Evolutionary conservation across 495 filamentous ascomycete genomes (phyloP), one percentile per base, ranked within the genome.

Genomic region (Aspergillus nidulans): DNA sequence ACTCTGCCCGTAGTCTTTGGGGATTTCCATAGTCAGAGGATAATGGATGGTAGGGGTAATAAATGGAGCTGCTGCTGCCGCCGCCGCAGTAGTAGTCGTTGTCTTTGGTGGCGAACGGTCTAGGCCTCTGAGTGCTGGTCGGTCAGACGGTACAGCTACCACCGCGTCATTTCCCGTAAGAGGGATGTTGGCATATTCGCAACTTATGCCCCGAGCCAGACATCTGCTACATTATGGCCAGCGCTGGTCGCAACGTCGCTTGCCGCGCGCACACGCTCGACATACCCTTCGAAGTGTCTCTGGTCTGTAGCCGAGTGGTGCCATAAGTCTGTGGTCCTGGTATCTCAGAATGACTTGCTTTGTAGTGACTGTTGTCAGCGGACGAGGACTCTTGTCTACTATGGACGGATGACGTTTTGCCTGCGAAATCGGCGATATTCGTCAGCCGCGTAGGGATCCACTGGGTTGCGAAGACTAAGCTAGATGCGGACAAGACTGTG

Each of bases 201-300:
- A 77, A 39, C 57, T 50, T 25, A 69, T 52, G 0, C 63, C 67
- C 53, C 60, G 67, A 9, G 64, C 64, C 15, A 63, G 16, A 52
- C 75, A 79, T 24, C 76, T 57, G 46, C 46, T 60, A 55, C 76
- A 79, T 18, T 59, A 58, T 6, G 75, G 76, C n/a, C 47, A 60
- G 9, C 57, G 57, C 51, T 67, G 68, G 44, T 77, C 77, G 49
- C 77, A 80, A 43, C 72, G 70, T 1, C 77, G 65, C 57, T 78
- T 78, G 8, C 65, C 66, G 26, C 63, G 67, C 13, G 67, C 66
- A 59, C 77, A 80, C 18, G 67, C 66, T 36, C 70, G 53, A 52
- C 77, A 80, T 12, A 73, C 70, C 58, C 69, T 69, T 44, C 64
- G 69, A 15, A 69, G 54, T 0, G 49, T 53, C 1, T 30, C 23